Percentiles rank a stretch among this genome's conserved stretches.
Evolutionary conservation across 768 basidiomycete species (phyloP).

Genomic region (Ramaria rubella): DNA sequence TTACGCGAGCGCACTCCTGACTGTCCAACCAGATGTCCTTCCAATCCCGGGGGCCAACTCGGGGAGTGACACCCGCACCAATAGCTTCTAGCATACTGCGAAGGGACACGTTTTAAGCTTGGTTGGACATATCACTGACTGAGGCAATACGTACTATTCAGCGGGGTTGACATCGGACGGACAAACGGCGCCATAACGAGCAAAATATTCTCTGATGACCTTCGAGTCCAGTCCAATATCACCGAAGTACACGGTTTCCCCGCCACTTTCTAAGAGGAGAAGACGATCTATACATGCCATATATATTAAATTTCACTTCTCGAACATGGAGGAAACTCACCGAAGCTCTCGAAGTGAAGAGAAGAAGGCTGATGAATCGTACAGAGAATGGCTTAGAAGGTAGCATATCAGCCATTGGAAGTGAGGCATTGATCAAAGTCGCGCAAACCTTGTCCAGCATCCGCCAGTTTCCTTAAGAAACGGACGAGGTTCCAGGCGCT

Average conservation of each 20-base stretch:
- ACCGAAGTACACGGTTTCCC: constrained; percentile 91
- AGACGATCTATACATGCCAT: constrained; percentile 23
- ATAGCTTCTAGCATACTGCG: constrained; percentile 69
- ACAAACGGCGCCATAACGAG: constrained; percentile 64
- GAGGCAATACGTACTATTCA: constrained; percentile 35
- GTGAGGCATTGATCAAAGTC: background rate
- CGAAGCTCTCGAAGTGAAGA: constrained; percentile 82
- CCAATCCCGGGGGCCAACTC: constrained; percentile 79
- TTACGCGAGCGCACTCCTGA: constrained; percentile 41
- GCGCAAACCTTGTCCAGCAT: constrained; percentile 57
- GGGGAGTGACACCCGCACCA: constrained; percentile 70
- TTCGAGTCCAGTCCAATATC: constrained; percentile 72
- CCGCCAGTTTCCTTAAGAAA: constrained; percentile 76
- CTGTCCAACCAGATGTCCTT: constrained; percentile 78
- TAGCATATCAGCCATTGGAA: constrained; percentile 1
- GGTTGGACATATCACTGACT: background rate
- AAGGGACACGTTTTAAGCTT: constrained; percentile 22
- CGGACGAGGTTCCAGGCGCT: constrained; percentile 79
- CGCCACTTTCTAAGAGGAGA: constrained; percentile 57
- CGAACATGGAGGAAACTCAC: constrained; percentile 29
- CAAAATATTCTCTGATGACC: constrained; percentile 70
- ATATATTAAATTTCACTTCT: constrained; percentile 40
- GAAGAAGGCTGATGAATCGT: constrained; percentile 88
- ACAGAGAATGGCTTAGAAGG: constrained; percentile 63
- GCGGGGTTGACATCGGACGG: constrained; percentile 74